Base-by-base conservation (phyloP, 1,284 basidiomycete species). In the Lignosus rhinocerotis region DNA sequence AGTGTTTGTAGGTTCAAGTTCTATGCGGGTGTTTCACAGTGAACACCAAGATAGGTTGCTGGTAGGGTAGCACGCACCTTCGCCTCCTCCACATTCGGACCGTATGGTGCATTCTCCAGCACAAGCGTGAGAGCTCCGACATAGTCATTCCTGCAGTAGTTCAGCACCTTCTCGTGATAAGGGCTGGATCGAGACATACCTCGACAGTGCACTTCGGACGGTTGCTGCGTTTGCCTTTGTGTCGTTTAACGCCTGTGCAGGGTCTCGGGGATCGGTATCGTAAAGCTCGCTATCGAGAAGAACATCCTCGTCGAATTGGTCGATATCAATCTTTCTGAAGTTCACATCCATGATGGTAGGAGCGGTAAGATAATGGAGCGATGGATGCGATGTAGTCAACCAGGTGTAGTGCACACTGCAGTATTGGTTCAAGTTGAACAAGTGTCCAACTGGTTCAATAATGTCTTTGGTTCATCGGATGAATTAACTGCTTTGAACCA, bases 251-350 rank as follows among this genome's bases (percentile, higher is more conserved):
- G 91, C 87, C 64, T 92, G 87, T 0, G 83, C 78, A 0, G 93
- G 86, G 52, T 88, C 85, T 58, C 94, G 83, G 12, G 92, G 89
- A 72, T 98, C 95, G 2, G 92, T 83, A 51, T 93, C 90, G 71
- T 91, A 94, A 36, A 98, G 83, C 69, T 98, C 94, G 33, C 83
- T 84, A 59, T 95, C 92, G 47, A 87, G 82, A 14, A 98, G 77
- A 16, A 88, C 84, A 68, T 98, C 96, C 73, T 98, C 96, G 70
- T 98, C 96, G 76, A 87, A 95, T 51, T 81, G 82, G 77, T 98
- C 96, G 68, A 98, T 92, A 75, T 98, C 91, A 77, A 98, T 95
- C 77, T 95, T 96, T 65, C 95, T 83, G 76, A 94, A 97, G 61
- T 85, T 85, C 67, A 78, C 80, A 62, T 89, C 84, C 90, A 93